Base-by-base conservation (phyloP, 202 grass and related monocot genomes). In the Elaeis oleifera region DNA sequence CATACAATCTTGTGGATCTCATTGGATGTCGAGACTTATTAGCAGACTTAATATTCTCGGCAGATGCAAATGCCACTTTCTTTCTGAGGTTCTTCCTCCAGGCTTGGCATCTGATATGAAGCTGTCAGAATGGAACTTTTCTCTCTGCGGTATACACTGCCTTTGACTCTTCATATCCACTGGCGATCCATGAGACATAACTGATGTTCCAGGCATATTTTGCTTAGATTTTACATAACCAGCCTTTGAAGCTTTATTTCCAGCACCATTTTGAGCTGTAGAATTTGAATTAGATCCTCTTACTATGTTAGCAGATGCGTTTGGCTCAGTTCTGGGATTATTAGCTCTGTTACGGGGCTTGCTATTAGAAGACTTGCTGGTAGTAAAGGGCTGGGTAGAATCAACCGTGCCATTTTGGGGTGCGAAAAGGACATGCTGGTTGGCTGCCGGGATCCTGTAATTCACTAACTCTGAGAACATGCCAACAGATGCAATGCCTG, bases 401-500 rank as follows among this genome's bases (percentile, higher is more conserved):
- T 77, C 60, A 29, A 79, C 60, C 27, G 73, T 48, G 59, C 29
- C 64, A 20, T 31, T 78, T 50, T 71, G 32, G 17, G 74, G 66
- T 76, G 60, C 49, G 32, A 74, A 55, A 61, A 71, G 54, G 39
- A 20, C 28, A 53, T 71, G 24, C 75, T 71, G 78, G 78, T 90
- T 69, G 59, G 74, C 76, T 9, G 71, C 74, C 53, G 58, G 18
- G 44, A 76, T 18, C 24, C 19, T 89, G 32, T 69, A 26, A 74
- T 61, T 84, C 64, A 73, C 83, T 61, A 79, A n/a, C 25, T 90
- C 87, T 68, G 84, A 65, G 67, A 76, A 83, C 54, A 76, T 81
- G 36, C 72, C 78, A 73, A 76, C 65, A 65, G 68, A 79, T 73
- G 83, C 57, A 27, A 79, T 85, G 73, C 62, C 53, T 44, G 82